A percentile compares a stretch with the other conserved stretches of the same genome.
These are phyloP conservation scores for Candida loeiensis DNA, from an alignment of 805 yeast genomes.

Conservation along the genomic window DNA sequence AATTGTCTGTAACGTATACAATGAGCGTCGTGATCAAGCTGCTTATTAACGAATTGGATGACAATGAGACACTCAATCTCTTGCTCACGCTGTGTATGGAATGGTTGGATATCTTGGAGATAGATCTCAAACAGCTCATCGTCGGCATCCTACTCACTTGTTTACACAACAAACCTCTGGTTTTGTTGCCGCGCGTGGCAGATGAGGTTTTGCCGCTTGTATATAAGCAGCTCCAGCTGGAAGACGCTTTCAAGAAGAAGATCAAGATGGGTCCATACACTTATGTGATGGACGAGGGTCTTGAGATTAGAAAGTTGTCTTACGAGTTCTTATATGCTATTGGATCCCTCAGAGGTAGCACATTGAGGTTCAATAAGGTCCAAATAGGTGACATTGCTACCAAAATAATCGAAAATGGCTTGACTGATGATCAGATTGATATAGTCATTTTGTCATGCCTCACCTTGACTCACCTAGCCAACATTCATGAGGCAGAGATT, in stretches of 20 bases:
- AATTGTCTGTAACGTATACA: conserved; percentile 22
- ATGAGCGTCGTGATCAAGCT: conserved; percentile 34
- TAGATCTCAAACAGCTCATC: conserved; percentile 59
- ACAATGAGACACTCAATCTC: conserved; percentile 10
- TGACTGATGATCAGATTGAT: conserved; percentile 61
- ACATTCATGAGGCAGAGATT: conserved; percentile 31
- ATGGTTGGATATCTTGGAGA: conserved; percentile 30
- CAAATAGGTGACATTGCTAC: conserved; percentile 34
- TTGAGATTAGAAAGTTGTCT: conserved; percentile 66
- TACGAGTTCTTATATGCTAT: conserved; percentile 67
- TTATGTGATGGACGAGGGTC: conserved; percentile 74
- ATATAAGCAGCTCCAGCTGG: conserved; percentile 51
- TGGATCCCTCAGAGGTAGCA: conserved; percentile 17
- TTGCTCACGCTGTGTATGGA: conserved; percentile 17
- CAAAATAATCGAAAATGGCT: conserved; percentile 45
- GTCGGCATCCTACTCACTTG: conserved; percentile 57
- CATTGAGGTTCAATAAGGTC: conserved; percentile 18
- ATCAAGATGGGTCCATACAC: conserved; percentile 87
- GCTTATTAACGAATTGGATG: conserved; percentile 19
- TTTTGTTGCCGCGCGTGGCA: conserved; percentile 45
- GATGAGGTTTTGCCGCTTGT: conserved; percentile 46
- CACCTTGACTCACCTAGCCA: conserved; percentile 33
- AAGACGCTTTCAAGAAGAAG: conserved; percentile 54
- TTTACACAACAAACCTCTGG: conserved; percentile 50
- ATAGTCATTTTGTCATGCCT: conserved; percentile 51